Evolutionary conservation across 306 rosid genomes (phyloP).

Genomic region (Coriaria nepalensis): DNA sequence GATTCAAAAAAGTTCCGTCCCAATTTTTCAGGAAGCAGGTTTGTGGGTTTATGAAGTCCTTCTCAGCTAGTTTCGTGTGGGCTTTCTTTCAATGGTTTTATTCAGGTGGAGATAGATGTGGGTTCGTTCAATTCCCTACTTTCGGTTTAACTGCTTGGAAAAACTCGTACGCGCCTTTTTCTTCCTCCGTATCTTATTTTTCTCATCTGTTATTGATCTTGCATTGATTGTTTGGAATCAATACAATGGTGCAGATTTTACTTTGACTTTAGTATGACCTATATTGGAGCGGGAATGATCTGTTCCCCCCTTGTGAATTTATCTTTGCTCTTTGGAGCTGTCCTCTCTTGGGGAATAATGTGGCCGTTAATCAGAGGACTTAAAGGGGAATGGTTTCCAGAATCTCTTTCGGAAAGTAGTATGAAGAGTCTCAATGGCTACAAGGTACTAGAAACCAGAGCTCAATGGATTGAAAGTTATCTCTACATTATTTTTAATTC

Average conservation of each 20-base stretch:
- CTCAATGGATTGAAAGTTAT: too few species aligned
- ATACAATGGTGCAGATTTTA: constrained; percentile 59
- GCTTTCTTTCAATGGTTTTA: constrained; percentile 92
- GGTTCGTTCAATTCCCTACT: constrained; percentile 84
- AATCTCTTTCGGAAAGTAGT: constrained; percentile 56
- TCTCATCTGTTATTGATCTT: constrained; percentile 4
- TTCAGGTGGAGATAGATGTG: constrained; percentile 67
- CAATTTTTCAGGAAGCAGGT: constrained; percentile 66
- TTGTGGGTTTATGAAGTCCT: constrained; percentile 58
- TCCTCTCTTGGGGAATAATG: constrained; percentile 95
- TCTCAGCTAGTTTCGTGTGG: constrained; percentile 77
- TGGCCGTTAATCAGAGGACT: constrained; percentile 77
- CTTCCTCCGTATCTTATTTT: constrained; percentile 1
- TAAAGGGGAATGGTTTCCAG: constrained; percentile 94
- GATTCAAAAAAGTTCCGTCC: neutral
- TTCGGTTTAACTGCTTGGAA: constrained; percentile 83
- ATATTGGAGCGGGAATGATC: constrained; percentile 98
- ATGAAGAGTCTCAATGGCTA: constrained; percentile 94
- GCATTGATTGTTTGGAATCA: constrained; percentile 13
- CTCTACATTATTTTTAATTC: neutral
- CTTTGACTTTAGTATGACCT: constrained; percentile 94
- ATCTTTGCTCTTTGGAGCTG: constrained; percentile 82
- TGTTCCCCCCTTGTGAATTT: constrained; percentile 91
- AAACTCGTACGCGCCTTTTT: constrained; percentile 44
- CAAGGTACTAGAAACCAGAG: constrained; percentile 37